These are phyloP conservation scores for Eremothecium gossypii DNA, from an alignment of 1,139 yeast species.

Conservation along the genomic window DNA sequence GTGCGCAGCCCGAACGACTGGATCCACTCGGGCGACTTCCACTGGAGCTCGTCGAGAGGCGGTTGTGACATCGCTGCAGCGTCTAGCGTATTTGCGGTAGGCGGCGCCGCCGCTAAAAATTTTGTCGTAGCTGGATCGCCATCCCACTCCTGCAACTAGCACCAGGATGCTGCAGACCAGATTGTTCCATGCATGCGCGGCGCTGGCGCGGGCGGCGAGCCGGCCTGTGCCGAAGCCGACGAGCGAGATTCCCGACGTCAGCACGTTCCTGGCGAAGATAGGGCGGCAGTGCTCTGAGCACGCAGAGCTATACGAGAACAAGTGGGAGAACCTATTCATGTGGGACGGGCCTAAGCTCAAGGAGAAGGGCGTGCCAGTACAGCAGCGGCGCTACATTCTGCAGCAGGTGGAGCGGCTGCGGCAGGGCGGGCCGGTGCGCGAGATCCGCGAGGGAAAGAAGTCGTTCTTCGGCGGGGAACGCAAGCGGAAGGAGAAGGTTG, in stretches of 20 bases:
- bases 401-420: conserved; percentile 37
- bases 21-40: conserved; percentile 98
- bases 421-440: conserved; percentile 50
- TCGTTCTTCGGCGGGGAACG: conserved; percentile 82
- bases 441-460: conserved; percentile 60
- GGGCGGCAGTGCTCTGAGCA: conserved; percentile 70
- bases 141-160: not conserved
- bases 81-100: not conserved
- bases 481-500: conserved; percentile 58
- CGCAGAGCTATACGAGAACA: conserved; percentile 58
- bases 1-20: conserved; percentile 79
- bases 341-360: conserved; percentile 53
- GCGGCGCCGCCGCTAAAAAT: not conserved
- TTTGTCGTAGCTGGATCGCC: not conserved
- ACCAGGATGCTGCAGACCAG: conserved; percentile 16
- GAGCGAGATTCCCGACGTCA: conserved; percentile 56
- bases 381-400: conserved; percentile 58
- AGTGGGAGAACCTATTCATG: conserved; percentile 59
- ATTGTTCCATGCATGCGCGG: conserved; percentile 10
- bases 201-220: conserved; percentile 10
- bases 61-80: conserved; percentile 10
- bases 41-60: conserved; percentile 78
- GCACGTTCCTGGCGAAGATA: conserved; percentile 59
- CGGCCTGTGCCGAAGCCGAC: conserved; percentile 38
- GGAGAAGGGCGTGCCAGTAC: conserved; percentile 68